Evolutionary conservation across 345 rosid species (phyloP).

Genomic region (Eucalyptus shirleyi): DNA sequence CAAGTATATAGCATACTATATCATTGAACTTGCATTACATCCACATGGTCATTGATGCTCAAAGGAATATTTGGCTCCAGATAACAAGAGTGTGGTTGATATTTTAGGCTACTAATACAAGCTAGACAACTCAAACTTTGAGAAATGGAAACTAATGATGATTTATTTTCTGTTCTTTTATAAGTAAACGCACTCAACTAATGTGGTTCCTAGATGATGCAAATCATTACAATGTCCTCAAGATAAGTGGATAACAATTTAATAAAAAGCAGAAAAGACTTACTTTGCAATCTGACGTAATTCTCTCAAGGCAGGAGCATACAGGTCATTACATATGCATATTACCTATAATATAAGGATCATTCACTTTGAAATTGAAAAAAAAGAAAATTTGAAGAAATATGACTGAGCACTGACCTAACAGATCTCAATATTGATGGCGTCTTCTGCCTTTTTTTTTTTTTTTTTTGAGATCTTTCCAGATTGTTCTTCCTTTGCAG

Average conservation of each 20-base stretch:
- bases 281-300: constrained; percentile 86
- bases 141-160: not conserved
- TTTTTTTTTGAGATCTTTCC: no score
- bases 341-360: constrained; percentile 28
- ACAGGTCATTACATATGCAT: constrained; percentile 85
- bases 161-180: not conserved
- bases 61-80: not conserved
- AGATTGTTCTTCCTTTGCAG: no score
- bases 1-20: not conserved
- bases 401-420: no score
- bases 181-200: not conserved
- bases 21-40: not conserved
- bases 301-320: constrained; percentile 79
- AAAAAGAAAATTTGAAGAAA: not conserved
- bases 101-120: not conserved
- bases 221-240: not conserved
- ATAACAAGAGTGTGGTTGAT: not conserved
- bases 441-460: no score
- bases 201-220: not conserved
- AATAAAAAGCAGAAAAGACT: constrained; percentile 1
- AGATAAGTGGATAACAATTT: not conserved
- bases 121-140: not conserved
- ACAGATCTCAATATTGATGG: no score
- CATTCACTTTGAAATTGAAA: not conserved
- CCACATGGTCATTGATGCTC: not conserved